Base-by-base conservation (phyloP, 1,284 basidiomycete genomes). In the Volvariella volvacea region DNA sequence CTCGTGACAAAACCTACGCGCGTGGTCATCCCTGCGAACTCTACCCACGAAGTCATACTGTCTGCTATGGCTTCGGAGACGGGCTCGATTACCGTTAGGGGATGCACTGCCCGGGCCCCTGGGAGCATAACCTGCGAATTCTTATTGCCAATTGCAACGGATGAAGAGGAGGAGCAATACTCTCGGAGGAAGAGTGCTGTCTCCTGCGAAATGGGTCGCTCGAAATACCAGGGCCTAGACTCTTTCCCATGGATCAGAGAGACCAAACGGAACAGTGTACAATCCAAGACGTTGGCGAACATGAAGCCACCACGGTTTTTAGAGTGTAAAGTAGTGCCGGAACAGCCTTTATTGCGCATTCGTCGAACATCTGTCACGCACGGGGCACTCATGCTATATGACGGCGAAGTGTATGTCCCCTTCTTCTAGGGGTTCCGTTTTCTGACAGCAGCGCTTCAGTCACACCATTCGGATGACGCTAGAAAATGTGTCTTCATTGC, bases 381-480 rank as follows among this genome's bases (percentile, higher is more conserved):
- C 56, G 91, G 91, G 2, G 90, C 92, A 1, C 69, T 97, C 21
- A 94, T 95, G 86, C 68, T 99, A 43, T 95, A 92, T 57, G 81
- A 95, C 44, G 95, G 95, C 36, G 95, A 99, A 70, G 80, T 67
- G 88, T 92, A 50, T 49, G 80, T 66, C 10, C 25, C n/a, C 39
- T 19, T 1, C 38, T 15, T 9, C 41, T n/a, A 25, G 10, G n/a
- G 41, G 47, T 16, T 39, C 45, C 28, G 36, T 51, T 45, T 28
- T 6, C 6, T 28, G 12, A 58, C 43, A 15, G 6, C 8, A 39
- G 17, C 32, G 40, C 28, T 28, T 17, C 52, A 95, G 92, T 55
- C 86, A 87, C 1, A 78, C 68, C 0, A 82, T 98, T 42, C 82
- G 83, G 3, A 73, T 98, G 42, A 91, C 86, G 0, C 67, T 99